Evolutionary conservation across 495 filamentous ascomycete species (phyloP).

Genomic region (Symbiotaphrina buchneri): DNA sequence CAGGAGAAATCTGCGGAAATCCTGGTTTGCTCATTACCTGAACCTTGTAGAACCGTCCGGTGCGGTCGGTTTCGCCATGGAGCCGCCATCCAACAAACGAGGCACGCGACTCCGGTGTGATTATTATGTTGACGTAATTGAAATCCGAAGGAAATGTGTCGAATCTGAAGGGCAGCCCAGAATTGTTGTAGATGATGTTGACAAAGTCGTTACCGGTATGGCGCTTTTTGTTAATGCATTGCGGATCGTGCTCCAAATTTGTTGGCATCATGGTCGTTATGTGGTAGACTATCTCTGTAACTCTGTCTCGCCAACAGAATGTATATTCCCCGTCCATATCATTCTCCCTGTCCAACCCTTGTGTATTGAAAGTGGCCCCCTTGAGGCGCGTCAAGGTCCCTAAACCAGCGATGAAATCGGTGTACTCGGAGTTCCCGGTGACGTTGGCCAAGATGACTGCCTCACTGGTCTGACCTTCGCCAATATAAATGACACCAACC

Average conservation of each 20-base stretch:
- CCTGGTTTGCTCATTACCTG: constrained; percentile 63
- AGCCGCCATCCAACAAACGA: constrained; percentile 22
- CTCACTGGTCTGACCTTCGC: constrained; percentile 59
- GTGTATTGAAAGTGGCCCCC: constrained; percentile 73
- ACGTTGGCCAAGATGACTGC: constrained; percentile 67
- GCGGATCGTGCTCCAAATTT: constrained; percentile 47
- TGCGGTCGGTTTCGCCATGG: constrained; percentile 7
- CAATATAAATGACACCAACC: constrained; percentile 83
- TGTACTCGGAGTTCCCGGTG: constrained; percentile 64
- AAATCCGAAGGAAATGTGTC: constrained; percentile 85
- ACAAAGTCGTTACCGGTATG: constrained; percentile 98
- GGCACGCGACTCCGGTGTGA: constrained; percentile 58
- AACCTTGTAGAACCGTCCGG: constrained; percentile 54
- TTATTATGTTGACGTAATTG: constrained; percentile 90
- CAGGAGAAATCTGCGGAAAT: constrained; percentile 78
- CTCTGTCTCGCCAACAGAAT: constrained; percentile 81
- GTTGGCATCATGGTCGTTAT: constrained; percentile 95
- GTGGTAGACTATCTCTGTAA: constrained; percentile 91
- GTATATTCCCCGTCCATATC: constrained; percentile 68
- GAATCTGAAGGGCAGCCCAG: constrained; percentile 66
- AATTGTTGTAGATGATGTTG: constrained; percentile 94
- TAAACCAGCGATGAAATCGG: constrained; percentile 55
- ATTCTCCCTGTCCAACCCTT: constrained; percentile 58
- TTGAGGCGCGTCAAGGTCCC: constrained; percentile 61
- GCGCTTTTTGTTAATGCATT: constrained; percentile 66